These are phyloP conservation scores for Piromyces finnis DNA, from an alignment of 192 early-diverging fungal genomes.

Conservation along the genomic window DNA sequence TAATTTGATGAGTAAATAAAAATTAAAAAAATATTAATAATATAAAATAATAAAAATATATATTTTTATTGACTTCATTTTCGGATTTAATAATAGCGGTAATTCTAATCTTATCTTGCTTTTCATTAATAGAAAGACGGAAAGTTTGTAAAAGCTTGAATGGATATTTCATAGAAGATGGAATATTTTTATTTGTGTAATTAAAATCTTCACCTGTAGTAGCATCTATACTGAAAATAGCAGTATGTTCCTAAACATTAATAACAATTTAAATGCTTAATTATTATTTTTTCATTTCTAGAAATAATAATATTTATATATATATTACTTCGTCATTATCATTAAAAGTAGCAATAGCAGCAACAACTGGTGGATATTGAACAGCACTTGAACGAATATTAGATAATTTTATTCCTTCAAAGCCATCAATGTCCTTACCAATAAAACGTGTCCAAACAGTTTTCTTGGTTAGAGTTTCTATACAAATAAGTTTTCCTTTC, in stretches of 20 bases:
- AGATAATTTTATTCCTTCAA: slow-evolving; percentile 16
- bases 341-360: slow-evolving; percentile 24
- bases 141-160: slow-evolving; percentile 33
- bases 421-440: slow-evolving; percentile 7
- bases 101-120: slow-evolving; percentile 33
- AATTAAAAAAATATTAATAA: slow-evolving; percentile 22
- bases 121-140: slow-evolving; percentile 47
- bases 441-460: slow-evolving; percentile 61
- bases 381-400: slow-evolving; percentile 39
- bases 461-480: slow-evolving; percentile 59
- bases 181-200: slow-evolving; percentile 5
- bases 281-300: slow-evolving; percentile 9
- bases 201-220: slow-evolving; percentile 40
- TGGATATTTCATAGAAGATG: slow-evolving; percentile 13
- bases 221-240: slow-evolving; percentile 37
- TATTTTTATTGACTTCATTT: slow-evolving; percentile 20
- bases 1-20: slow-evolving; percentile 44
- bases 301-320: slow-evolving; percentile 4
- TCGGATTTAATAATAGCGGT: slow-evolving; percentile 26
- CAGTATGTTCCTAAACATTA: neutral
- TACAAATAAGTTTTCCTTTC: slow-evolving; percentile 64
- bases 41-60: too few relatives aligned
- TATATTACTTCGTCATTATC: slow-evolving; percentile 5
- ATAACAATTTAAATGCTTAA: slow-evolving; percentile 2
- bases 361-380: slow-evolving; percentile 55